These are phyloP conservation scores for Pseudoscleropodium purum DNA, from an alignment of 225 moss, liverwort and hornwort genomes.

Conservation along the genomic window DNA sequence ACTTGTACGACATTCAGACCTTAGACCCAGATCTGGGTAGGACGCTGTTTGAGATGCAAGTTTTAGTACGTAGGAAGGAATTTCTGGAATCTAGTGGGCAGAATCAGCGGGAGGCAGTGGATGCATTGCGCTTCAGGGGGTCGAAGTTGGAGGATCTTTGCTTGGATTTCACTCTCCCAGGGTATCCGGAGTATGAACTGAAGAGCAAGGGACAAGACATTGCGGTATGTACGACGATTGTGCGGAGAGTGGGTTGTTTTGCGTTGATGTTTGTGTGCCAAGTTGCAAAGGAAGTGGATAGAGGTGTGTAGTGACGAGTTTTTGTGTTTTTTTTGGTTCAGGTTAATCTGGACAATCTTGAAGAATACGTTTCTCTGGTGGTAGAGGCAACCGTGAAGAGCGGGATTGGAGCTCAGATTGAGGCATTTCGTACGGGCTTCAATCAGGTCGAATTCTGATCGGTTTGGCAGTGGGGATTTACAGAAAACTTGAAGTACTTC, in stretches of 20 bases:
- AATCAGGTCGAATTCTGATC: conserved; percentile 49
- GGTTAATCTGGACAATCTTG: conserved; percentile 76
- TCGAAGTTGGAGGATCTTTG: conserved; percentile 76
- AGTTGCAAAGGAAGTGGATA: neutral
- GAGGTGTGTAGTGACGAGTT: neutral
- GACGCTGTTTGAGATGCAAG: conserved; percentile 84
- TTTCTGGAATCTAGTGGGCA: conserved; percentile 43
- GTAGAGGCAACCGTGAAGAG: conserved; percentile 83
- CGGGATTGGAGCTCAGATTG: conserved; percentile 70
- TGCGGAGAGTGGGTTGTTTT: neutral
- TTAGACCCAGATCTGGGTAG: conserved; percentile 77
- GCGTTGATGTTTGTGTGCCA: neutral
- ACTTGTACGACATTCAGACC: conserved; percentile 65
- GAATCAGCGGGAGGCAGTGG: conserved; percentile 12
- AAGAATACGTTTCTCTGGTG: conserved; percentile 78
- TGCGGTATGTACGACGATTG: conserved; percentile 30
- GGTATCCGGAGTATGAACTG: conserved; percentile 65
- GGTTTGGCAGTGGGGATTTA: neutral
- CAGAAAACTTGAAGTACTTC: neutral
- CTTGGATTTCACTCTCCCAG: conserved; percentile 94
- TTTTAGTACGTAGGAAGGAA: conserved; percentile 63
- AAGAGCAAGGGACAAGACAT: conserved; percentile 54
- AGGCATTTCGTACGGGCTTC: conserved; percentile 81
- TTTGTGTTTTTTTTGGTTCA: neutral
- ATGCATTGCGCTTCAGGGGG: conserved; percentile 48